Base-by-base conservation (phyloP, 2,329 filamentous ascomycete genomes). In the Fusarium sp. region DNA sequence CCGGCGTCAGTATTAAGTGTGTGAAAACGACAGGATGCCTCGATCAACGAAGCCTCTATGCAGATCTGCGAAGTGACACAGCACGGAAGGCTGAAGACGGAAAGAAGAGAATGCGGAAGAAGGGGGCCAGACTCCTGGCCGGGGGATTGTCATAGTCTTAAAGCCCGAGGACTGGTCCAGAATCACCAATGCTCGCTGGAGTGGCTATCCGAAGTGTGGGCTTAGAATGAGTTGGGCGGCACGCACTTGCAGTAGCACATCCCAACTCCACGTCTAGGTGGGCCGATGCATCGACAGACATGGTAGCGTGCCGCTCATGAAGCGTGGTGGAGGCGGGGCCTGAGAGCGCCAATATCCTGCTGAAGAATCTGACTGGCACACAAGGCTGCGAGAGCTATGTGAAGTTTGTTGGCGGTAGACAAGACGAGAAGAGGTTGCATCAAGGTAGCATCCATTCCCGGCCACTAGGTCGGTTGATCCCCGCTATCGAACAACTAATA, bases 31-130 rank as follows among this genome's bases (percentile, higher is more conserved):
- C 79, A 82, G 83, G 81, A 80, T 82, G 80, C 82, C 80, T 83
- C 82, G 83, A 69, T 85, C 83, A 84, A 85, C 83, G 82, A 85
- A 82, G 79, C 62, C 79, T 74, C 65, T 78, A 79, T 80, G 80
- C 68, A 40, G 60, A 77, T 78, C 66, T 76, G 77, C 66, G 43
- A 78, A 77, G 61, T 77, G 72, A 75, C 44, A 73, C 72, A 75
- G 75, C 71, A 74, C 67, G 64, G 74, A 75, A 77, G 67, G 75
- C 77, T 73, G 75, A 69, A 79, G 77, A 78, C 75, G 67, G 63
- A 77, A 79, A 82, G 80, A 80, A 80, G 78, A 74, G 78, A 82
- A 79, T 79, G 77, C 72, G 77, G 75, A 81, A 75, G 69, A 76
- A 75, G 71, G 72, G 50, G 77, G 72, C 72, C 73, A 75, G 74